phyloP scores from a whole-genome alignment of 768 basidiomycete genomes.

The Sporobolomyces pararoseus region DNA sequence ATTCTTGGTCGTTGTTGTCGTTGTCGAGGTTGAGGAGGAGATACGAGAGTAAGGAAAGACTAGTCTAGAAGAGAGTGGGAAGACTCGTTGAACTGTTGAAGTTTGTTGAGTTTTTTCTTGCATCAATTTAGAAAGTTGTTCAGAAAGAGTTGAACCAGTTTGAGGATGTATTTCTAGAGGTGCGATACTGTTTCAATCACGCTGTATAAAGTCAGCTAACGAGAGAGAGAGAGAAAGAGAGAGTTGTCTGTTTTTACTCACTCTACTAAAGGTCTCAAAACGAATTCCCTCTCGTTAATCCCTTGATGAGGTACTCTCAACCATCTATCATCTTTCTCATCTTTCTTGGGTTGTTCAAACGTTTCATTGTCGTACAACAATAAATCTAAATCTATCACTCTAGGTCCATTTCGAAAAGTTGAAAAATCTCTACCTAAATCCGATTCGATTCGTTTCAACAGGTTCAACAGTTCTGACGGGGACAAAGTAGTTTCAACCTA shows the following conservation, averaged over 20 bases:
- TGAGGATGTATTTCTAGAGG: constrained; percentile 67
- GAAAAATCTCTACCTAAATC: constrained; percentile 68
- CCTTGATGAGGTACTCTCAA: constrained; percentile 81
- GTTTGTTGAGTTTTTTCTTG: not conserved
- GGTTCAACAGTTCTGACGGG: constrained; percentile 59
- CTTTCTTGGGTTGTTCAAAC: constrained; percentile 60
- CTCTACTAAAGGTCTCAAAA: constrained; percentile 82
- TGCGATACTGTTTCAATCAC: constrained; percentile 62
- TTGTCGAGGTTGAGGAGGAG: constrained; percentile 16
- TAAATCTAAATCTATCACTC: constrained; percentile 85
- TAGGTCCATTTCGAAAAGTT: constrained; percentile 76
- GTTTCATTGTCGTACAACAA: constrained; percentile 64
- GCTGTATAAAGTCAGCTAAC: too few relatives aligned
- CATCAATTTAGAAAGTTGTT: constrained; percentile 44
- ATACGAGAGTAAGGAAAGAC: constrained; percentile 37
- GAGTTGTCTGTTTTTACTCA: constrained; percentile 47
- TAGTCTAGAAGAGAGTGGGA: constrained; percentile 60
- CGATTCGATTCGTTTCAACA: constrained; percentile 70
- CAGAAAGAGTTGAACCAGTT: constrained; percentile 52
- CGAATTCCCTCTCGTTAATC: constrained; percentile 82
- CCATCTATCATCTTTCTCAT: constrained; percentile 57
- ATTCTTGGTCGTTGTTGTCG: constrained; percentile 38
- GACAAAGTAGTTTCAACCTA: constrained; percentile 72
- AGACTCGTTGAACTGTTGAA: constrained; percentile 65
- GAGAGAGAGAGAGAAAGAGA: too few relatives aligned